Evolutionary conservation across 176 grass and related monocot species (phyloP), one percentile per base, ranked within the genome.

Genomic region (Rhipidocladum racemiflorum): DNA sequence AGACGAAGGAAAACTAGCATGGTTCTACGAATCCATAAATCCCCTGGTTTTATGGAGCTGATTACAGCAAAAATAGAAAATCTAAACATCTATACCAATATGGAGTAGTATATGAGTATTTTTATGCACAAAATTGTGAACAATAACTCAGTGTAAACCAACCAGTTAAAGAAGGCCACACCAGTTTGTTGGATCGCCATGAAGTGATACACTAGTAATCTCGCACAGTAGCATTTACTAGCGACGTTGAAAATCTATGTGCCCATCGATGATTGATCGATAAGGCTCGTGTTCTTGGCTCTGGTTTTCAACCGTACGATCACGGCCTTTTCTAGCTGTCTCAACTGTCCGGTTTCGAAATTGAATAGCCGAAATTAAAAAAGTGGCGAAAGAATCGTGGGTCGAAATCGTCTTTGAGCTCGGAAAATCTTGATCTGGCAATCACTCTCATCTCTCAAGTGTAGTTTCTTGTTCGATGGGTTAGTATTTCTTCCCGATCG

Each of bases 171-270:
- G 42, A 54, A 7, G n/a, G 62, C 13, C 72, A 70, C 6, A 71
- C 43, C 44, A 7, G 53, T 63, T 71, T 18, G 86, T 88, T 88
- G 65, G 86, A 40, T 29, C 25, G 45, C 45, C 45, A 78, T 83
- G 56, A 87, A 77, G 55, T 1, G 45, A 7, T 17, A 3, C 42
- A n/a, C n/a, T n/a, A n/a, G n/a, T n/a, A n/a, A n/a, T 4, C 43
- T 71, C 67, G 42, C 67, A 39, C 1, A 7, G 32, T 71, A 66
- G 42, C 67, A 50, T 60, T 53, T 9, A 30, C 15, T 30, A 24
- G 25, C 21, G 38, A 46, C 27, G 68, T 53, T 24, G 44, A n/a
- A 69, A 62, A 34, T 64, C 61, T 50, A 68, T 61, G 72, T 60
- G 70, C 62, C 50, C 12, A 29, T 65, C 46, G 28, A 72, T 10